phyloP scores from a whole-genome alignment of 192 early-diverging fungal species.

The Coemansia sp. region DNA sequence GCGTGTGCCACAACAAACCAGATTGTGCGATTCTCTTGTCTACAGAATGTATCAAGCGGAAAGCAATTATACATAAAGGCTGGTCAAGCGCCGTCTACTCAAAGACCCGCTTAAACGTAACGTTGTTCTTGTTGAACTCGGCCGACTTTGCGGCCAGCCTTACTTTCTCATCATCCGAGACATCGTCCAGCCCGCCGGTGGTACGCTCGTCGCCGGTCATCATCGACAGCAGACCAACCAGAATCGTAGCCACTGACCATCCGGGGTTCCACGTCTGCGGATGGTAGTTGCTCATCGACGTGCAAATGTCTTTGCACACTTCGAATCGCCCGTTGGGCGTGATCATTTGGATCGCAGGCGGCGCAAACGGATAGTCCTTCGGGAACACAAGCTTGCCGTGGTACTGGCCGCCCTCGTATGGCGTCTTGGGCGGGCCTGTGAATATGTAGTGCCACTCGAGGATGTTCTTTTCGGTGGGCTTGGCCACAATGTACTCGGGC shows the following conservation, averaged over 20 bases:
- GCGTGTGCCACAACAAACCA: too few species aligned
- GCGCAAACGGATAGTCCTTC: conserved; percentile 94
- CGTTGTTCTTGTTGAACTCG: conserved; percentile 25
- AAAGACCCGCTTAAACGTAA: conserved; percentile 16
- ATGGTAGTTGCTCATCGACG: conserved; percentile 91
- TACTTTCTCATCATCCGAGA: conserved; percentile 64
- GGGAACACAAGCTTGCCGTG: conserved; percentile 93
- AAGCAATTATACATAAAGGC: too few species aligned
- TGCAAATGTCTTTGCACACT: conserved; percentile 89
- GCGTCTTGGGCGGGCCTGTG: conserved; percentile 80
- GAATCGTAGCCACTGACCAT: conserved; percentile 92
- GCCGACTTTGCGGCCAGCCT: conserved; percentile 59
- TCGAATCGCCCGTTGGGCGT: conserved; percentile 90
- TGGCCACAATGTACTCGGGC: conserved; percentile 83
- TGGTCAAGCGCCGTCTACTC: neutral
- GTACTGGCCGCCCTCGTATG: conserved; percentile 82
- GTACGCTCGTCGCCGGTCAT: conserved; percentile 81
- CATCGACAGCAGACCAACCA: conserved; percentile 88
- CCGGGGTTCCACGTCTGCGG: conserved; percentile 96
- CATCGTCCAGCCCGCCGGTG: conserved; percentile 72
- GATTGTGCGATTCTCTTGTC: too few species aligned
- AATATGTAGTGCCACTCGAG: conserved; percentile 99
- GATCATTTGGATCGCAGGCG: conserved; percentile 73
- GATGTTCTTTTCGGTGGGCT: conserved; percentile 89
- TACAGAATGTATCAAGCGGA: too few species aligned